Evolutionary conservation across 495 filamentous ascomycete genomes (phyloP).

Genomic region (Hypoxylon fragiforme): DNA sequence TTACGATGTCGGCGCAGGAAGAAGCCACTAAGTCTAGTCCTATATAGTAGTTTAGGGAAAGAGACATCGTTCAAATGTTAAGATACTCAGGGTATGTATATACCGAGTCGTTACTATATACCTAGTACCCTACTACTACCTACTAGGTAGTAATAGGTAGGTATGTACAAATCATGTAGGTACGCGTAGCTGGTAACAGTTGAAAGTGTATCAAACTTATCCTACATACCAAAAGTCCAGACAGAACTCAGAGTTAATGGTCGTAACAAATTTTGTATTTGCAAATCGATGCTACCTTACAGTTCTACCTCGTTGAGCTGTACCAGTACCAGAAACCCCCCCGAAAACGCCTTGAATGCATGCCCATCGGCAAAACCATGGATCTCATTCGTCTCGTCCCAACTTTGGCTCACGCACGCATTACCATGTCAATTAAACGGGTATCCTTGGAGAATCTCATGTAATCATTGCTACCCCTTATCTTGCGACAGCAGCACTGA

Average conservation of each 20-base stretch:
- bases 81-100: neutral
- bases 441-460: slow-evolving; percentile 27
- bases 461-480: slow-evolving; percentile 3
- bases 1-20: no score
- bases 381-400: slow-evolving; percentile 8
- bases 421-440: slow-evolving; percentile 25
- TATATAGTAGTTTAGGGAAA: no score
- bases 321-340: slow-evolving; percentile 28
- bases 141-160: neutral
- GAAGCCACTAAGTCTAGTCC: no score
- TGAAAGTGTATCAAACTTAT: no score
- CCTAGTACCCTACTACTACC: neutral
- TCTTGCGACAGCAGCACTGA: slow-evolving; percentile 57
- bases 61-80: no score
- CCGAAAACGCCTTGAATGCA: slow-evolving; percentile 41
- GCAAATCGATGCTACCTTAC: slow-evolving; percentile 36
- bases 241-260: no score
- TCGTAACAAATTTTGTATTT: slow-evolving; percentile 6
- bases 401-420: slow-evolving; percentile 6
- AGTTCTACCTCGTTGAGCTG: slow-evolving; percentile 33
- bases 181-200: no score
- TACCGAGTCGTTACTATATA: neutral
- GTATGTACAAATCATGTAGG: neutral
- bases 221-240: neutral
- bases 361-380: slow-evolving; percentile 23